phyloP scores from a whole-genome alignment of 2,329 filamentous ascomycete genomes.

The Elsinoe ampelina region DNA sequence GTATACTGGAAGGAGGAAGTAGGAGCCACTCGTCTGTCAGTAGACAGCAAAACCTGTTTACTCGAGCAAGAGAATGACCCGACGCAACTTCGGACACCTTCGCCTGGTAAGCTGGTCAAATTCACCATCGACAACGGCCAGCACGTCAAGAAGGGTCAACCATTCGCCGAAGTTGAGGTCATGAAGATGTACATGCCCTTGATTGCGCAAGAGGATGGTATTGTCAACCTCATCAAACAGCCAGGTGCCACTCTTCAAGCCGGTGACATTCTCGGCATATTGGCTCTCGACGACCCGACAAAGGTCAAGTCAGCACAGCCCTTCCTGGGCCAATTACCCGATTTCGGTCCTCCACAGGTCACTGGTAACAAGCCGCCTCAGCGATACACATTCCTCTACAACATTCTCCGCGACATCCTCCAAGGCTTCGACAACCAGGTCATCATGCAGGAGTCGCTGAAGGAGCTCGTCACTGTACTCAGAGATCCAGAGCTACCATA shows the following conservation, averaged over 20 bases:
- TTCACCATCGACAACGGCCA: slow-evolving; percentile 93
- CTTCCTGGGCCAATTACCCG: slow-evolving; percentile 82
- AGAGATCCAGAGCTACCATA: slow-evolving; percentile 85
- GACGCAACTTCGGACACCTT: slow-evolving; percentile 88
- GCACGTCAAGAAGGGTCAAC: slow-evolving; percentile 83
- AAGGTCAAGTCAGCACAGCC: slow-evolving; percentile 94
- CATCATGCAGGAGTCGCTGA: slow-evolving; percentile 80
- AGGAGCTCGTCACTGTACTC: slow-evolving; percentile 82
- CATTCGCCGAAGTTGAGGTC: slow-evolving; percentile 95
- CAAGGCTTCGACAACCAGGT: slow-evolving; percentile 94
- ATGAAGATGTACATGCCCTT: slow-evolving; percentile 99
- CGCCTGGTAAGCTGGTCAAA: slow-evolving; percentile 95
- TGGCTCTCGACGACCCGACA: slow-evolving; percentile 87
- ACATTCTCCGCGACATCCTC: slow-evolving; percentile 77
- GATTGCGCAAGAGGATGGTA: slow-evolving; percentile 85
- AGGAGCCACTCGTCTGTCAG: slow-evolving; percentile 85
- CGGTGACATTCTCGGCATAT: slow-evolving; percentile 95
- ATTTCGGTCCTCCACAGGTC: slow-evolving; percentile 75
- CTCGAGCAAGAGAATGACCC: slow-evolving; percentile 98
- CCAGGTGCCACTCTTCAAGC: slow-evolving; percentile 95
- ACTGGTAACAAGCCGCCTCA: slow-evolving; percentile 88
- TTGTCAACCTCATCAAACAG: slow-evolving; percentile 98
- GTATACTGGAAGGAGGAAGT: slow-evolving; percentile 99
- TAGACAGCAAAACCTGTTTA: slow-evolving; percentile 96
- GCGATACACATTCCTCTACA: slow-evolving; percentile 67